Conservation (phyloP, 2,329 filamentous ascomycete species). For the Gnomoniopsis sp. region DNA sequence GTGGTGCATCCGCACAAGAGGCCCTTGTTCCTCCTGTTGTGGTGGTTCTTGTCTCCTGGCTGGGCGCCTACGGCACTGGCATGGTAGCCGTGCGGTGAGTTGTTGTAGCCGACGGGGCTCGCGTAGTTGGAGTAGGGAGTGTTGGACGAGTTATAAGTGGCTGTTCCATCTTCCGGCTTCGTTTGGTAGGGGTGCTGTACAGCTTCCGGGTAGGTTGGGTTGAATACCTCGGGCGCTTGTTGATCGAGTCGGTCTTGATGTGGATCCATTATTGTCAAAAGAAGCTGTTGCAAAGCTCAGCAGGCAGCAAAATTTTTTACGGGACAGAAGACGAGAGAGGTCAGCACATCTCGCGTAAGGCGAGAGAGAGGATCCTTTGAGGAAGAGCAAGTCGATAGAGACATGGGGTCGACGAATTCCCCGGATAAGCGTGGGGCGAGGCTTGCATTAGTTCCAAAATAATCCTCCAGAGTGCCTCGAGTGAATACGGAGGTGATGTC, state of each 20-base stretch:
- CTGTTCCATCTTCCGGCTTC: conserved; percentile 7
- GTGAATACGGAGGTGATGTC: too few relatives aligned
- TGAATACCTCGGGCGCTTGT: conserved; percentile 15
- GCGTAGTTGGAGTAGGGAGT: conserved; percentile 11
- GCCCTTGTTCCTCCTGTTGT: background rate
- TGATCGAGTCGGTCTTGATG: conserved; percentile 9
- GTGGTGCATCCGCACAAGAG: conserved; percentile 34
- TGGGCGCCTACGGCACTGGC: background rate
- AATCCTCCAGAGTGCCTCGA: too few relatives aligned
- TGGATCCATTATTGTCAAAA: conserved; percentile 3
- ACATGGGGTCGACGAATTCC: too few relatives aligned
- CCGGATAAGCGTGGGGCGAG: too few relatives aligned
- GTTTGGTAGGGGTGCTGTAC: conserved; percentile 3
- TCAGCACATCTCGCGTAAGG: background rate
- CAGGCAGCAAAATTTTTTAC: background rate
- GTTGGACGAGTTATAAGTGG: background rate
- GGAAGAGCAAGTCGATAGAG: too few relatives aligned
- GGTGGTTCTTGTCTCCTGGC: background rate
- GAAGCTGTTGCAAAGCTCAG: background rate
- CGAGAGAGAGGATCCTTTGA: too few relatives aligned
- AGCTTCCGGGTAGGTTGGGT: conserved; percentile 11
- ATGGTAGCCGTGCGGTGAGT: conserved; percentile 2
- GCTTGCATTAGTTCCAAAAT: too few relatives aligned
- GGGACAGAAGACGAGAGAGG: background rate
- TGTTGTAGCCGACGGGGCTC: conserved; percentile 8